phyloP scores from a whole-genome alignment of 78 protist genomes.

The Diacronema lutheri region DNA sequence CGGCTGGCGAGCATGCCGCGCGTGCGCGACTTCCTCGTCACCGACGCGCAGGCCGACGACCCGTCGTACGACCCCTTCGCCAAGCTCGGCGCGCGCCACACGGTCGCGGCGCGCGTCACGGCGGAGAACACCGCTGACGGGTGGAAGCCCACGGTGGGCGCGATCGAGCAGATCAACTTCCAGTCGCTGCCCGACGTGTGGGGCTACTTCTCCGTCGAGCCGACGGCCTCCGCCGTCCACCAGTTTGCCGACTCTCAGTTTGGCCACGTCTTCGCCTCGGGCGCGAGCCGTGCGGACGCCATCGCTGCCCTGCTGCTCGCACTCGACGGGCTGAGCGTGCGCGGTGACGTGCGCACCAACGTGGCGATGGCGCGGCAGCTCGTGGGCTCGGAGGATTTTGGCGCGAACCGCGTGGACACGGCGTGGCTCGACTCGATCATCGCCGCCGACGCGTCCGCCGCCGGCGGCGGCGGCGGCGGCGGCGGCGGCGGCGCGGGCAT shows the following conservation, averaged over 20 bases:
- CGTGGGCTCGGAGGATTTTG: not conserved
- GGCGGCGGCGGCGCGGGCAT: no score
- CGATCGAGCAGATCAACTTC: constrained; percentile 65
- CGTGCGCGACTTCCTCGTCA: not conserved
- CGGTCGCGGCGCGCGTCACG: constrained; percentile 93
- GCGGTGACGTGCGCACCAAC: constrained; percentile 78
- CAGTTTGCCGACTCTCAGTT: constrained; percentile 79
- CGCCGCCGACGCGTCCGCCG: not conserved
- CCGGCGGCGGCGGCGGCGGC: no score
- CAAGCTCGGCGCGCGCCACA: constrained; percentile 46
- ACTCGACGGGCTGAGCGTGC: constrained; percentile 72
- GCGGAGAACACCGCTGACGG: constrained; percentile 96
- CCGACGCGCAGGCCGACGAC: not conserved
- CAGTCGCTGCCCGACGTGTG: constrained; percentile 60
- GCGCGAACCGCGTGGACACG: not conserved
- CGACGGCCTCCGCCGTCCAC: constrained; percentile 68
- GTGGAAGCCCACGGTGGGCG: constrained; percentile 51
- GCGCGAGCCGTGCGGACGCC: constrained; percentile 68
- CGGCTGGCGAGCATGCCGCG: not conserved
- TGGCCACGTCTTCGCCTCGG: constrained; percentile 88
- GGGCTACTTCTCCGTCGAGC: constrained; percentile 92
- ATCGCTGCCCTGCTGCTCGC: constrained; percentile 62
- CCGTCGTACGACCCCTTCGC: not conserved
- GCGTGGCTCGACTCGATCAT: constrained; percentile 78
- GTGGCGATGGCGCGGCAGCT: not conserved